Conservation (phyloP, 2,329 filamentous ascomycete species). For the Stagonosporopsis vannaccii region DNA sequence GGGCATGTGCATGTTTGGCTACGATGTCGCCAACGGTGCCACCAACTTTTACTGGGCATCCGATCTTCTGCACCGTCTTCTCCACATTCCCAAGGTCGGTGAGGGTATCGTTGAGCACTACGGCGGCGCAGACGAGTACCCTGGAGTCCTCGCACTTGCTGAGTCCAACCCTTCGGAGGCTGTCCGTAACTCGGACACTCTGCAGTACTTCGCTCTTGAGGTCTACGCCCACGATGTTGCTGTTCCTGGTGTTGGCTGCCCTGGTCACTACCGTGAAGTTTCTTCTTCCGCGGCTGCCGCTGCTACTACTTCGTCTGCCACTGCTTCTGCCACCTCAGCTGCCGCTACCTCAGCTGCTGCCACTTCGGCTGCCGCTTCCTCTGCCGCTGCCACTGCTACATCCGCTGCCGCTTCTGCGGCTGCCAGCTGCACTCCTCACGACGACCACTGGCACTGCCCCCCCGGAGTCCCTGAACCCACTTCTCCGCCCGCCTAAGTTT, state of each 20-base stretch:
- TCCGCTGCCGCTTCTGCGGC: constrained; percentile 11
- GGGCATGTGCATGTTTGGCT: constrained; percentile 68
- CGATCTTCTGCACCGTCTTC: constrained; percentile 71
- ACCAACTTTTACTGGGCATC: constrained; percentile 71
- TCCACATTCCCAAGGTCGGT: constrained; percentile 68
- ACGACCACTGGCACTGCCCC: constrained; percentile 38
- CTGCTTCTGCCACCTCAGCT: constrained; percentile 3
- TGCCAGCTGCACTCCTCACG: constrained; percentile 29
- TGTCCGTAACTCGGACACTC: constrained; percentile 65
- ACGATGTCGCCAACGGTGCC: constrained; percentile 64
- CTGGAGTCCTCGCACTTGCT: constrained; percentile 62
- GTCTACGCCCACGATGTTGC: constrained; percentile 71
- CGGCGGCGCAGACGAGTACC: constrained; percentile 65
- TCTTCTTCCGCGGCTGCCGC: constrained; percentile 8
- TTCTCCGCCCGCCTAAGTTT: constrained; percentile 26
- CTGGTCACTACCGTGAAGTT: constrained; percentile 51
- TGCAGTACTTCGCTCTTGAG: constrained; percentile 75
- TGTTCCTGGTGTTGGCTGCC: constrained; percentile 68
- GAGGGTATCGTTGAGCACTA: constrained; percentile 69
- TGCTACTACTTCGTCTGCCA: constrained; percentile 8
- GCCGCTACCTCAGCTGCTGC: constrained; percentile 9
- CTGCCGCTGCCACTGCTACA: constrained; percentile 8
- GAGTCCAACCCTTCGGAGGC: constrained; percentile 57
- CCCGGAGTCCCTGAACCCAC: constrained; percentile 35
- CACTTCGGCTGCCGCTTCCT: neutral